Base-by-base conservation (phyloP, 108 stramenopile species). In the Poteriospumella lacustris region DNA sequence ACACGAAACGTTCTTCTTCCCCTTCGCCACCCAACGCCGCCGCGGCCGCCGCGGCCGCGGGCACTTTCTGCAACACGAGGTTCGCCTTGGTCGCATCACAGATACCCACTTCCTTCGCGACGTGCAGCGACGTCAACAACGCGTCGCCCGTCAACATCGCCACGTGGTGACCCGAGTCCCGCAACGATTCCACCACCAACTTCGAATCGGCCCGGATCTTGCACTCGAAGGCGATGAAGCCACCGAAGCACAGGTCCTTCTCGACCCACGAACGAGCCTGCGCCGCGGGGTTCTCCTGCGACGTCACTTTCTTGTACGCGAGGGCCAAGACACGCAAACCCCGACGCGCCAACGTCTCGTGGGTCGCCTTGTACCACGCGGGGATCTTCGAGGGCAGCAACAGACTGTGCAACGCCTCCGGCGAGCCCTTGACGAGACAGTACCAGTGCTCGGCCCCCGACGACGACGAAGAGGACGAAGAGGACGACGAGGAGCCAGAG, bases 131-230 rank as follows among this genome's bases (percentile, higher is more conserved):
- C 33, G 96, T 97, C 39, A 97, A 82, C 33, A 95, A 79, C 0
- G 95, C 94, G 86, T 97, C 96, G 0, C 96, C 96, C 33, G 96
- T 97, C 24, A 96, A 91, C 96, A 97, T 97, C 1, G 92, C 88
- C 9, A 95, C 90, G 24, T 78, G 79, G 90, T 93, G 90, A 24
- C 92, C 94, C 43, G 94, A 94, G 70, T 95, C 91, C 81, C 89
- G 90, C 52, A 96, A 87, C 72, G 83, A 79, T 15, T 68, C 58
- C 40, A 95, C 72, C 0, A 94, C 93, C 42, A 81, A 70, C 68
- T 89, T 83, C 3, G 95, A 95, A 84, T 97, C 96, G 58, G 90
- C 89, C 43, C 95, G 85, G 31, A 97, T 94, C 58, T 88, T 86
- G 82, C 96, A 97, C 0, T 94, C 94, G 59, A 97, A 97, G 38